Conservation (phyloP, 1,139 yeast genomes). For the Lodderomyces beijingensis region DNA sequence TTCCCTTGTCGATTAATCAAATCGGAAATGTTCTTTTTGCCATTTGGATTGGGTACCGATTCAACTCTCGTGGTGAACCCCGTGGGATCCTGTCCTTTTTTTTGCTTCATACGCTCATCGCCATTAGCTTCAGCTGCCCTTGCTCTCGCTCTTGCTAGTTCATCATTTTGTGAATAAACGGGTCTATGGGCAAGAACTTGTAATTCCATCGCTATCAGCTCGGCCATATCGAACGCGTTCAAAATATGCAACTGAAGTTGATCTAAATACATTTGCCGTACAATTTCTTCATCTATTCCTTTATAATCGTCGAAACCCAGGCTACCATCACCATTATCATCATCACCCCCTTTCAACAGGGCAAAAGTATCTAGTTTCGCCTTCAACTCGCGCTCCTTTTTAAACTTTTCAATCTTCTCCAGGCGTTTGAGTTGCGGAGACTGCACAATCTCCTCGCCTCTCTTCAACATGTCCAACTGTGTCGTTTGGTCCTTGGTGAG, state of each 20-base stretch:
- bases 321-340: conserved; percentile 10
- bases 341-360: conserved; percentile 13
- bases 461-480: conserved; percentile 38
- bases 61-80: conserved; percentile 58
- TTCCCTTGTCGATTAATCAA: conserved; percentile 66
- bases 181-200: conserved; percentile 47
- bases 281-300: conserved; percentile 46
- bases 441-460: conserved; percentile 23
- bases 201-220: conserved; percentile 52
- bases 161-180: conserved; percentile 2
- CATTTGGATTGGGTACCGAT: conserved; percentile 20
- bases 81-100: conserved; percentile 12
- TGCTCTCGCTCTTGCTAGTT: not conserved
- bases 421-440: conserved; percentile 59
- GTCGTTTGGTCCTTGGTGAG: conserved; percentile 35
- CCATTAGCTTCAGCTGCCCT: conserved; percentile 17
- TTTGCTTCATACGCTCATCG: conserved; percentile 15
- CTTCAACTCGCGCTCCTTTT: conserved; percentile 53
- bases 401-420: conserved; percentile 68
- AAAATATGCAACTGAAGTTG: conserved; percentile 52
- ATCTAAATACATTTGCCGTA: conserved; percentile 51
- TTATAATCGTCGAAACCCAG: conserved; percentile 31
- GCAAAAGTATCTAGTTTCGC: conserved; percentile 25
- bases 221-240: conserved; percentile 51
- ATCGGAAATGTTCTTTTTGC: conserved; percentile 22